Base-by-base conservation (phyloP, 2,329 filamentous ascomycete species). In the Dothideomycetes sp. region DNA sequence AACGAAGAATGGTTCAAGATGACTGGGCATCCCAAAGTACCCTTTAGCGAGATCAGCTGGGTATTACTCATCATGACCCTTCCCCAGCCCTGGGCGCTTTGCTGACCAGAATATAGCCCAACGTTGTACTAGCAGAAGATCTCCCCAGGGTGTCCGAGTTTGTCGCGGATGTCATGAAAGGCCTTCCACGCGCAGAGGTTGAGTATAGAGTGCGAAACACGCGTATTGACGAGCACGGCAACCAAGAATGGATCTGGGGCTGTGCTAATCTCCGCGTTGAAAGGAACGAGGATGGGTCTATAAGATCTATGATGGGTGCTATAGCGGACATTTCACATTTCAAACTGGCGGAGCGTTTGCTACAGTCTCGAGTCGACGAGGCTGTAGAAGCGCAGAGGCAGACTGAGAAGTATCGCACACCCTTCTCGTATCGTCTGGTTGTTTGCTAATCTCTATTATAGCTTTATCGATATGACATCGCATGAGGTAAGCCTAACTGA, bases 321-420 rank as follows among this genome's bases (percentile, higher is more conserved):
- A 16, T 15, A 17, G 15, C 11, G 2, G 55, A 60, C 19, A 56
- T 60, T 8, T 53, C 50, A 2, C 49, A 54, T 40, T 47, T 52
- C 7, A 60, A 58, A 31, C 54, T 53, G 35, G 49, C 45, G 3
- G 54, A 59, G 27, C 41, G 45, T 14, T 24, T 58, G 12, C 45
- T 55, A 10, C 37, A 49, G 4, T 49, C 53, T 39, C 45, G 52
- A 24, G 47, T 58, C 4, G 50, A 60, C 30, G 57, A 61, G 31
- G 58, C 55, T 3, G 44, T 58, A n/a, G 57, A 60, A 44, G 51
- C 52, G 9, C 60, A 59, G 37, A 41, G 54, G 15, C 52, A 57
- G 38, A 56, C 50, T 3, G 56, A 59, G 40, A 55, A 55, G 30
- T 32, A 15, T n/a, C n/a, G n/a, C n/a, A n/a, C n/a, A n/a, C n/a